Conservation (phyloP, 2,329 filamentous ascomycete genomes). For the Alternaria infectoria region DNA sequence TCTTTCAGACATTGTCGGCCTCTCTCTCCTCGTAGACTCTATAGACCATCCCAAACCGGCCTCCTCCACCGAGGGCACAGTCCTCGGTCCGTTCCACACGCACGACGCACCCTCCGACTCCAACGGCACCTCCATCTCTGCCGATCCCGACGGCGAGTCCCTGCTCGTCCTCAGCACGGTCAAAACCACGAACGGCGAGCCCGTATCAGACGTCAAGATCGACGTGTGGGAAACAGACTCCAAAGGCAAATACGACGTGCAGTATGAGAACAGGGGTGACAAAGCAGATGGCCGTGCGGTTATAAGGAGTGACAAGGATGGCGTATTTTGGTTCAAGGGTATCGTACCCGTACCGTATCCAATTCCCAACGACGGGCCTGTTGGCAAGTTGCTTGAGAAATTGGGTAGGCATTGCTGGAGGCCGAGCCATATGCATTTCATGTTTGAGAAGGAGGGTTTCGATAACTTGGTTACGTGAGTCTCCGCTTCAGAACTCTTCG, state of each 20-base stretch:
- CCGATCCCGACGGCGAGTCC: constrained; percentile 71
- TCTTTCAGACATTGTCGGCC: constrained; percentile 77
- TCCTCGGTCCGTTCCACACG: constrained; percentile 83
- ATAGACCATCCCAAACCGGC: constrained; percentile 84
- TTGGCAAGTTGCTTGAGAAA: constrained; percentile 56
- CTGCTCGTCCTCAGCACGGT: constrained; percentile 77
- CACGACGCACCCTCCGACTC: constrained; percentile 69
- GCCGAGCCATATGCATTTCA: constrained; percentile 55
- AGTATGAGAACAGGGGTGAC: constrained; percentile 66
- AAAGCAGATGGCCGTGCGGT: constrained; percentile 76
- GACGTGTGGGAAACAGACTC: constrained; percentile 88
- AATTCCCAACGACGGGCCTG: constrained; percentile 79
- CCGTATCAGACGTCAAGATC: constrained; percentile 70
- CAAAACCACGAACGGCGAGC: constrained; percentile 67
- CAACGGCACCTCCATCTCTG: constrained; percentile 68
- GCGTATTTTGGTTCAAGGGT: constrained; percentile 82
- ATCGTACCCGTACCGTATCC: constrained; percentile 86
- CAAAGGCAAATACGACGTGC: constrained; percentile 82
- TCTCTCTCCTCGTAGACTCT: constrained; percentile 79
- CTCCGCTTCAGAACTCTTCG: background rate
- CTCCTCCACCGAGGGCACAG: constrained; percentile 74
- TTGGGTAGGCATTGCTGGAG: constrained; percentile 46
- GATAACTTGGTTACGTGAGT: constrained; percentile 84
- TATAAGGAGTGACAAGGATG: constrained; percentile 71
- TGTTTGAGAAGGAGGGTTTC: constrained; percentile 66